phyloP scores from a whole-genome alignment of 169 alveolate species.

The Plasmodium billcollinsi region DNA sequence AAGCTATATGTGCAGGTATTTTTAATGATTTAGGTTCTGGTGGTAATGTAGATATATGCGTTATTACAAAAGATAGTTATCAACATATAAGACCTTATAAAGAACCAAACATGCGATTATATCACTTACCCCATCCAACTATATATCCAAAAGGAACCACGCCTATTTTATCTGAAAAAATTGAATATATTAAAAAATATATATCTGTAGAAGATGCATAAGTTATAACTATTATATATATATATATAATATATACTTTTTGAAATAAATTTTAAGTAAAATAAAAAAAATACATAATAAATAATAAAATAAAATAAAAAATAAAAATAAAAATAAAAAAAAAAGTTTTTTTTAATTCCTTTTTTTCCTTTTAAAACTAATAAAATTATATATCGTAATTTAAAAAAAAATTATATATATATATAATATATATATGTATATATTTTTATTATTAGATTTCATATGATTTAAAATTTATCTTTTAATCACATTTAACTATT shows the following conservation, averaged over 20 bases:
- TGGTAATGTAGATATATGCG: slow-evolving; percentile 95
- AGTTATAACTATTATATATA: slow-evolving; percentile 5
- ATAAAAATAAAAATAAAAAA: neutral
- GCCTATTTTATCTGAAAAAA: slow-evolving; percentile 84
- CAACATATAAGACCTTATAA: slow-evolving; percentile 89
- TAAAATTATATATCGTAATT: neutral
- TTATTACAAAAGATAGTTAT: slow-evolving; percentile 91
- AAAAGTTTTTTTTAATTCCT: slow-evolving; percentile 7
- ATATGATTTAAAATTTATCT: neutral
- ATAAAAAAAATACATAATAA: neutral
- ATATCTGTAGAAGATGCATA: slow-evolving; percentile 79
- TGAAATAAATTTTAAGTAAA: too few relatives aligned
- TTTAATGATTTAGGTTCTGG: slow-evolving; percentile 97
- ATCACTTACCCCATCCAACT: slow-evolving; percentile 83
- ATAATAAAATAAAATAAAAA: neutral
- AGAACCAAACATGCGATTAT: slow-evolving; percentile 84
- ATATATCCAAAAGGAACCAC: slow-evolving; percentile 87
- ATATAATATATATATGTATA: neutral
- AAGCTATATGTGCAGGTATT: slow-evolving; percentile 97
- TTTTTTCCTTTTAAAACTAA: slow-evolving; percentile 12
- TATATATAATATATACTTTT: too few relatives aligned
- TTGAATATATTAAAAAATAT: slow-evolving; percentile 80
- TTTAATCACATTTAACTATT: neutral
- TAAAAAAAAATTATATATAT: neutral
- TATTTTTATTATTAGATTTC: neutral